These are phyloP conservation scores for Chaetomium globosum DNA, from an alignment of 2,329 filamentous ascomycete species.

Conservation along the genomic window DNA sequence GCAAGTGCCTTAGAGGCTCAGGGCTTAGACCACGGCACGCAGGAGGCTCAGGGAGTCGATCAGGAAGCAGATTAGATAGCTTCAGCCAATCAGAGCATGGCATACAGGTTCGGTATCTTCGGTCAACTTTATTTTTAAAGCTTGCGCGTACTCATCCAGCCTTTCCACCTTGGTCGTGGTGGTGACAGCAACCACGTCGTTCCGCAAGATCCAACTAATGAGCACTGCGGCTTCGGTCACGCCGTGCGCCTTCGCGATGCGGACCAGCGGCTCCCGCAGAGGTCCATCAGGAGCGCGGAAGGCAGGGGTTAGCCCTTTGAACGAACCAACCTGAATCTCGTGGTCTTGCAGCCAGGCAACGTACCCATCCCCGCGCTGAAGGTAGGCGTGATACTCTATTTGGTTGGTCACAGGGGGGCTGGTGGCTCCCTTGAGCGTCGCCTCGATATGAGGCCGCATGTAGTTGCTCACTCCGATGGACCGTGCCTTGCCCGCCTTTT, in stretches of 20 bases:
- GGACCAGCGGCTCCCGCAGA: slow-evolving; percentile 5
- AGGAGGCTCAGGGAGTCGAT: too few species aligned
- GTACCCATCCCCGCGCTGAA: too few species aligned
- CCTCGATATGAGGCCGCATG: slow-evolving; percentile 2
- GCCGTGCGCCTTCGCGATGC: slow-evolving; percentile 3
- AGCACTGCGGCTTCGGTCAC: slow-evolving; percentile 6
- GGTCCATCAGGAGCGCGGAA: slow-evolving; percentile 4
- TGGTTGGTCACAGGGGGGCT: too few species aligned
- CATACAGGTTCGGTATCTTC: too few species aligned
- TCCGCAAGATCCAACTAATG: slow-evolving; percentile 5
- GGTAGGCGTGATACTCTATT: too few species aligned
- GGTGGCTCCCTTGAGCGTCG: neutral
- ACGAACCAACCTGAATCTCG: neutral
- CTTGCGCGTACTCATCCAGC: slow-evolving; percentile 5
- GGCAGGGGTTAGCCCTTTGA: slow-evolving; percentile 1
- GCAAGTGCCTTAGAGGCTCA: too few species aligned
- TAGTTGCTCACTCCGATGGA: slow-evolving; percentile 11
- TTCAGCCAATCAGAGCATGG: too few species aligned
- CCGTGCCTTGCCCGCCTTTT: slow-evolving; percentile 2
- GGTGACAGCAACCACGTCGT: slow-evolving; percentile 10
- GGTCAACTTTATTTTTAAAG: slow-evolving; percentile 1
- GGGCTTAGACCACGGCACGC: too few species aligned
- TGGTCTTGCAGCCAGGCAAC: too few species aligned
- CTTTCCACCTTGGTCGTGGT: neutral
- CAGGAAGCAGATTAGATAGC: too few species aligned